Conservation (phyloP, 106 monocot genomes). For the Alisma plantagoaquatica region DNA sequence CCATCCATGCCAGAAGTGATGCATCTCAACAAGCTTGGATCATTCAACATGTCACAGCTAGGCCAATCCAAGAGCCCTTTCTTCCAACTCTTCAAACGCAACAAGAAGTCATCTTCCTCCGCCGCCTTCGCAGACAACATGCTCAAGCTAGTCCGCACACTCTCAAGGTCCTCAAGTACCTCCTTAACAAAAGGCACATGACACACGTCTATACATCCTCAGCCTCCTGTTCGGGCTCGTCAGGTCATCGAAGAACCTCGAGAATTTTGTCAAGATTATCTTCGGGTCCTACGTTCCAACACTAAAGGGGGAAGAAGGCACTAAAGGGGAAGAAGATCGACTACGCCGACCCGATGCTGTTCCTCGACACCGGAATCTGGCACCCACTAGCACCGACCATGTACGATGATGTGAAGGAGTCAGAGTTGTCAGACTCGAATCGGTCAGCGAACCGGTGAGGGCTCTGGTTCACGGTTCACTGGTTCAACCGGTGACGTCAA, state of each 20-base stretch:
- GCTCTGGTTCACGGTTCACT: too few relatives aligned
- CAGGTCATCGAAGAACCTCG: constrained; percentile 57
- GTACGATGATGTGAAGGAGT: constrained; percentile 57
- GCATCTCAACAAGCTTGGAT: constrained; percentile 67
- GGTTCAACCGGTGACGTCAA: too few relatives aligned
- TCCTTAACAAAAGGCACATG: constrained; percentile 72
- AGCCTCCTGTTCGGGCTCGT: constrained; percentile 78
- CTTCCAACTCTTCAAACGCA: constrained; percentile 67
- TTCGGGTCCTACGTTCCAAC: constrained; percentile 51
- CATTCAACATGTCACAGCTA: constrained; percentile 72
- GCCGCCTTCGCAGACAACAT: constrained; percentile 65
- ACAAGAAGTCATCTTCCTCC: constrained; percentile 43
- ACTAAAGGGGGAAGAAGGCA: constrained; percentile 30
- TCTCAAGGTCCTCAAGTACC: constrained; percentile 70
- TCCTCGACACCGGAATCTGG: constrained; percentile 55
- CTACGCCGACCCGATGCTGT: constrained; percentile 51
- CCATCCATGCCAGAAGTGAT: constrained; percentile 79
- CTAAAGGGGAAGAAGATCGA: constrained; percentile 32
- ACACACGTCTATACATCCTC: constrained; percentile 59
- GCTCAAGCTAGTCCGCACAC: constrained; percentile 62
- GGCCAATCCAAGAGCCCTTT: constrained; percentile 70
- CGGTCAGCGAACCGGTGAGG: too few relatives aligned
- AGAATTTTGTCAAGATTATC: constrained; percentile 67
- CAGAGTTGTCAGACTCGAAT: too few relatives aligned
- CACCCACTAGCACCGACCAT: constrained; percentile 56